Percentiles rank a stretch among this genome's conserved stretches.
Conservation (phyloP, 2,329 filamentous ascomycete species). For the Aspergillus sp. region DNA sequence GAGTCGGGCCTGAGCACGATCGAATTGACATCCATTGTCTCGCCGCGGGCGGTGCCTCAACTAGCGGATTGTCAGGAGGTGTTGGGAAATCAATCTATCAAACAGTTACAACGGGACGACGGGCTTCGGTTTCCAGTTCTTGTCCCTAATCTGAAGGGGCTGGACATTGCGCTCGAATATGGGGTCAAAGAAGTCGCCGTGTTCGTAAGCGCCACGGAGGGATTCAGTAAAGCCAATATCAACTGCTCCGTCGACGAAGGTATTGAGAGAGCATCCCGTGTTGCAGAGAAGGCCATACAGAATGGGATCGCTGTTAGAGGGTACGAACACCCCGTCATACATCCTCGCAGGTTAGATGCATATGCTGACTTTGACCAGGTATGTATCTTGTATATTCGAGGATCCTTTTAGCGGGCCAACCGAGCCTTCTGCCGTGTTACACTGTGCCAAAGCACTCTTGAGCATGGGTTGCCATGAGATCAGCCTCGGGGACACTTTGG, state of each 20-base stretch:
- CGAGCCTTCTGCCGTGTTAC: conserved; percentile 50
- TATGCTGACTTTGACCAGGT: conserved; percentile 14
- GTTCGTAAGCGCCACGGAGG: conserved; percentile 43
- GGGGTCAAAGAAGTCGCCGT: conserved; percentile 41
- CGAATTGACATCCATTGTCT: conserved; percentile 79
- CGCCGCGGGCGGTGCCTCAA: conserved; percentile 83
- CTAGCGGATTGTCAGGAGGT: conserved; percentile 45
- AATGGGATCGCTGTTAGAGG: conserved; percentile 35
- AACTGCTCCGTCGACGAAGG: conserved; percentile 42
- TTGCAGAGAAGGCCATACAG: conserved; percentile 27
- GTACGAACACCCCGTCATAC: conserved; percentile 15
- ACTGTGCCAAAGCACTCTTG: conserved; percentile 59
- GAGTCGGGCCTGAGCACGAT: conserved; percentile 70
- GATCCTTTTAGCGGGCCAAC: conserved; percentile 55
- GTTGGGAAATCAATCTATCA: conserved; percentile 12
- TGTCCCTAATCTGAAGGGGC: conserved; percentile 41
- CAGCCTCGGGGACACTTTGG: conserved; percentile 84
- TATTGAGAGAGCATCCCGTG: conserved; percentile 31
- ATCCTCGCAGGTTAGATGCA: no score
- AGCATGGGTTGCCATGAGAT: conserved; percentile 91
- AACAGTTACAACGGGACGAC: conserved; percentile 53
- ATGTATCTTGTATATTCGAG: conserved; percentile 43
- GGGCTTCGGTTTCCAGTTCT: conserved; percentile 38
- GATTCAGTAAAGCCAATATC: conserved; percentile 43
- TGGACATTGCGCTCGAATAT: conserved; percentile 57